Evolutionary conservation across 2,329 filamentous ascomycete species (phyloP), one percentile per base, ranked within the genome.

Genomic region (Trichophyton equinum): DNA sequence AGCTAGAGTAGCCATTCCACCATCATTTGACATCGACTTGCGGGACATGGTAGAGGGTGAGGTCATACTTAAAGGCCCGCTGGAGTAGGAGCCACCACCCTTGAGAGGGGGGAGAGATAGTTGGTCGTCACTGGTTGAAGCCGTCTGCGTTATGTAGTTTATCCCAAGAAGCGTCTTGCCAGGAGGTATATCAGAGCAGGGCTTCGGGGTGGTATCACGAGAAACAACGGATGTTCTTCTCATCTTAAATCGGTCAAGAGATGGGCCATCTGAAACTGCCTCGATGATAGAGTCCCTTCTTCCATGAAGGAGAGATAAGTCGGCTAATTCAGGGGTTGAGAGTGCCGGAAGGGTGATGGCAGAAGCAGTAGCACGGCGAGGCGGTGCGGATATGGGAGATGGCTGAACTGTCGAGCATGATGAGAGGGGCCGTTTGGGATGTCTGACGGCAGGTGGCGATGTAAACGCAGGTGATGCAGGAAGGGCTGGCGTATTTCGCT

Each of bases 71-170:
- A 44, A 30, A 55, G 38, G 36, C 18, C 46, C 15, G 3, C 60
- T 56, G 3, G 58, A 42, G 38, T 46, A 49, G 30, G 56, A 60
- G 46, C 55, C 57, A 51, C 55, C 57, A 11, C 58, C 56, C 56
- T 64, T 61, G 8, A 65, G 58, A 44, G 64, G 64, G 20, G 64
- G 64, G 9, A 65, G 61, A 6, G 64, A 62, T 18, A 63, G 51
- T 25, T 60, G 53, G n/a, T 64, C 60, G 38, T 55, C 38, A 44
- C 53, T 47, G 2, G 64, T 61, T 5, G 64, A 63, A 4, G 62
- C 58, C 60, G 62, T 65, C 18, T 60, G 62, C 3, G 64, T 65
- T 13, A 65, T 65, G 56, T 64, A 65, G 15, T 63, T 57, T 20
- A 65, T 65, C 33, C 64, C 61, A 38, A 63, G 64, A 15, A 65